Evolutionary conservation across 306 rosid species (phyloP), one percentile per base, ranked within the genome.

Genomic region (Cotoneaster glaucophyllus): DNA sequence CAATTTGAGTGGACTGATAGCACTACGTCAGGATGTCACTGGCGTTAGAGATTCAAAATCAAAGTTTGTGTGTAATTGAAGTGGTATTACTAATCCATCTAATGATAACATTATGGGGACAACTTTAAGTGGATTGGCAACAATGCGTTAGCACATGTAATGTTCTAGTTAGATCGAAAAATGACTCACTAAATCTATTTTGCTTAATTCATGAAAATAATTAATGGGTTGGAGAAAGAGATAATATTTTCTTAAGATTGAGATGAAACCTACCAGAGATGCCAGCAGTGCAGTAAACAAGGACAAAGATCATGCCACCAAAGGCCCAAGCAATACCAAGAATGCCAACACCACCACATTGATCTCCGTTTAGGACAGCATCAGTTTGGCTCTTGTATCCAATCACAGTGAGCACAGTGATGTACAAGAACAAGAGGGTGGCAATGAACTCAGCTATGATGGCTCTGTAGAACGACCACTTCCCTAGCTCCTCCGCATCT

Each of bases 381-480:
- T 84, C 83, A 11, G 4, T 39, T 64, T 84, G 90, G 45, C 70
- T 70, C 53, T 84, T 79, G 73, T 81, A 76, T 22, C 90, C 90
- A 32, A 86, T 86, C 32, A 86, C 87, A 1, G 90, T 86, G 28
- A 86, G 74, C 5, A 86, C 82, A 12, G 90, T 86, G 77, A 93
- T 25, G 73, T 91, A 93, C 75, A 93, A 74, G 85, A 93, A 91
- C 85, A 93, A 83, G 62, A 93, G 92, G 2, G 98, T 91, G 74
- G 98, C 98, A 15, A 91, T 81, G 75, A 93, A 93, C 87, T 93
- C 97, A 7, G 98, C 98, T 2, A 93, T 91, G 67, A 89, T 71
- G 32, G 97, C 96, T 29, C 98, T 81, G 79, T 91, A 87, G 22
- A 91, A 93, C n/a, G 98, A 93, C 98, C 98, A 91, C 43, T 78